phyloP scores from a whole-genome alignment of 2,329 filamentous ascomycete species.

The Ophiostoma sp. region DNA sequence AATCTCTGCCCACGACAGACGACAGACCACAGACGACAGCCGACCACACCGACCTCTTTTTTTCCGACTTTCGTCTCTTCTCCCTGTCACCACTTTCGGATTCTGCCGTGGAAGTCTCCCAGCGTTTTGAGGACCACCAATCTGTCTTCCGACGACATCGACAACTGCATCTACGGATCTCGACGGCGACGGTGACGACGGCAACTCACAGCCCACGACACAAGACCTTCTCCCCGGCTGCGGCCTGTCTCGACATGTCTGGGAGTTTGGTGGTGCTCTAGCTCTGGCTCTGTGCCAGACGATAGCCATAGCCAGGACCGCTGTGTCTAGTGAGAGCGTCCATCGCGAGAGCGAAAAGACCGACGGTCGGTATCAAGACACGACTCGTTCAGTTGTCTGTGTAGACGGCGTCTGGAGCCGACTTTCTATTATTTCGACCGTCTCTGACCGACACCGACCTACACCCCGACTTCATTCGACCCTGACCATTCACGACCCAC shows the following conservation, averaged over 20 bases:
- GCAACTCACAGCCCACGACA: background rate
- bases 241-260: slow-evolving; percentile 40
- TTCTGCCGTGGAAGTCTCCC: background rate
- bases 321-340: background rate
- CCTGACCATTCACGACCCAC: background rate
- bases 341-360: background rate
- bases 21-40: background rate
- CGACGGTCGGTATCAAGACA: background rate
- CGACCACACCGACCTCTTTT: background rate
- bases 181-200: background rate
- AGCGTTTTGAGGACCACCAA: background rate
- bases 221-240: background rate
- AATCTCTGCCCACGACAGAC: background rate
- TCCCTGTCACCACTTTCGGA: background rate
- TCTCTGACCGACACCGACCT: background rate
- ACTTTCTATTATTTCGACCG: background rate
- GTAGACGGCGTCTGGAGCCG: no score
- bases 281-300: slow-evolving; percentile 44
- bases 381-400: background rate
- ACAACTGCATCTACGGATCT: background rate
- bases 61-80: background rate
- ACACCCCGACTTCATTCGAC: background rate
- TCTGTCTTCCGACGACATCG: background rate
- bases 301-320: slow-evolving; percentile 22
- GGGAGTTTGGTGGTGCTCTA: slow-evolving; percentile 40